Base-by-base conservation (phyloP, 1,284 basidiomycete species). In the Ceratobasidium sp. region DNA sequence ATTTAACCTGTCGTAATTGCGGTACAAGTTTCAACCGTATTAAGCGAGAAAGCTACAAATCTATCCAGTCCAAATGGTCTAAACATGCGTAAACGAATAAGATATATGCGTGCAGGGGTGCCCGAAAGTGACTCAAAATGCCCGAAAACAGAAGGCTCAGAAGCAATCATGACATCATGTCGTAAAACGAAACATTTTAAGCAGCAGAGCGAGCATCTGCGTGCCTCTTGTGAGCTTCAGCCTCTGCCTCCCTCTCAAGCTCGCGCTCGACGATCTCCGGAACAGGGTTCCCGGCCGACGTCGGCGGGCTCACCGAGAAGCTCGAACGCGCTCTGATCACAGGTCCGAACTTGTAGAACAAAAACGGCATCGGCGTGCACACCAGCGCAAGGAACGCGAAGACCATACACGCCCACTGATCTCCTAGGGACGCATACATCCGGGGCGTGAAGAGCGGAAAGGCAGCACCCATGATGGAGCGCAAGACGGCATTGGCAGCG, bases 321-420 rank as follows among this genome's bases (percentile, higher is more conserved):
- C 38, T 73, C 40, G 70, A 73, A 26, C 70, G 70, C 1, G 70
- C 40, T 6, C 70, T 56, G 33, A 73, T 73, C 9, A 57, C 70
- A 62, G 70, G 64, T 17, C 48, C 44, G 23, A 17, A 76, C 13
- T 56, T 56, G 82, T 85, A 87, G 80, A 88, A 87, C 26, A 87
- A 77, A 83, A 88, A 87, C 0, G 88, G 88, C 76, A 88, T 83
- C 4, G 92, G 92, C 80, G 87, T 87, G 82, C 91, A 92, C 0
- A 84, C 84, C 3, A 90, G 83, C 2, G 89, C 85, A 52, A 92
- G 80, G 81, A 89, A 88, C 7, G 88, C 91, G 81, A 93, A 90
- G 15, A 93, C 84, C 66, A 88, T 89, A 82, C 90, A 88, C 1
- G 90, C 91, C 91, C 92, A 93, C 79, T 90, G 85, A 65, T 91